Evolutionary conservation across 495 filamentous ascomycete species (phyloP).

Genomic region (Aspergillus diversus): DNA sequence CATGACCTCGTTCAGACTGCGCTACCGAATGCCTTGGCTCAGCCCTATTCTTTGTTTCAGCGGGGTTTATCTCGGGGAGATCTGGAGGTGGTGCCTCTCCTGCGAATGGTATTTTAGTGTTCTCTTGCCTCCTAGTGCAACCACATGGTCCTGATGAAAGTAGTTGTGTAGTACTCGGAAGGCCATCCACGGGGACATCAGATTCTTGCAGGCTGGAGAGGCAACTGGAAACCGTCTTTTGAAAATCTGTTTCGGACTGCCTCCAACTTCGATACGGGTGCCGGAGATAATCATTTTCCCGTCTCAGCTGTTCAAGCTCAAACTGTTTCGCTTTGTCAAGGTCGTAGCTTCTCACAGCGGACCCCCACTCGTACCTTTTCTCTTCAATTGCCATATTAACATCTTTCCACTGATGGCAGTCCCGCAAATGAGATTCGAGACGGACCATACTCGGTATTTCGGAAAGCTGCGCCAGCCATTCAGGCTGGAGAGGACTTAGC

Average conservation of each 20-base stretch:
- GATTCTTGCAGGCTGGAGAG: background rate
- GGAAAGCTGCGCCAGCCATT: slow-evolving; percentile 12
- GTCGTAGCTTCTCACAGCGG: no score
- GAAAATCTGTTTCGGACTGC: background rate
- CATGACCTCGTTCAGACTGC: background rate
- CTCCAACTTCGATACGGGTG: slow-evolving; percentile 9
- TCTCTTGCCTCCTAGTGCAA: no score
- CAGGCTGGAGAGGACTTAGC: background rate
- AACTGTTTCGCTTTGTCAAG: background rate
- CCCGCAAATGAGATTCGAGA: background rate
- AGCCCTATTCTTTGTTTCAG: background rate
- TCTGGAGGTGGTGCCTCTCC: no score
- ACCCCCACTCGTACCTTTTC: slow-evolving; percentile 5
- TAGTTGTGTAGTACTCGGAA: slow-evolving; percentile 6
- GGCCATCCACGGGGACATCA: background rate
- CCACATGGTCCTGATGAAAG: background rate
- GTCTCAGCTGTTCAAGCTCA: slow-evolving; percentile 9
- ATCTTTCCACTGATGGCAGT: slow-evolving; percentile 13
- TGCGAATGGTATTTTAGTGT: no score
- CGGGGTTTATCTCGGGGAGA: background rate
- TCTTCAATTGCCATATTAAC: slow-evolving; percentile 18
- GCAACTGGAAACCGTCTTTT: background rate
- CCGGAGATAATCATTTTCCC: slow-evolving; percentile 15
- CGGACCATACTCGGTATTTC: background rate
- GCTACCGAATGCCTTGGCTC: background rate